Base-by-base conservation (phyloP, 1,284 basidiomycete genomes). In the Sanghuangporus baumii region DNA sequence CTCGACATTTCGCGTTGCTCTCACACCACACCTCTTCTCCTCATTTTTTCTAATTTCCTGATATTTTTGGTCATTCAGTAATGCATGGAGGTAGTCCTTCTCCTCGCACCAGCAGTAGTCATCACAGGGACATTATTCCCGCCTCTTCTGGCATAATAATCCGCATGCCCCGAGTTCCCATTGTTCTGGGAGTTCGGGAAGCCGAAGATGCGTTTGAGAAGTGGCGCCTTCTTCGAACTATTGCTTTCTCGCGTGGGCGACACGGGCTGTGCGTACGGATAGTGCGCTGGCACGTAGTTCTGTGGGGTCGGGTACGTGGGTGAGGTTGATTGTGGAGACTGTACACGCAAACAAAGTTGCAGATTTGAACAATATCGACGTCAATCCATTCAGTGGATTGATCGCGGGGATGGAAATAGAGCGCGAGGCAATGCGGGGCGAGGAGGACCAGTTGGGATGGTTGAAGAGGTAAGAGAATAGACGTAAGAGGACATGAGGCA, bases 181-280 rank as follows among this genome's bases (percentile, higher is more conserved):
- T 2, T 31, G 20, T 23, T 9, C 9, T 16, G 20, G 43, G 43
- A 46, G 18, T 46, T 46, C 6, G 40, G 40, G 18, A 34, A 50
- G n/a, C 57, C 52, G 34, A 63, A 63, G 40, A 63, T 18, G 16
- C 62, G 62, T 46, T 63, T 63, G 14, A 63, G 40, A 11, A 63
- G 37, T 9, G 62, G 62, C 41, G 52, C 57, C 54, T 63, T 63
- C 16, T 46, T 46, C 18, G 43, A 46, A 18, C 43, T 46, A 46
- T 20, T 50, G 6, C 54, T 63, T 59, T 14, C 43, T 18, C 40
- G 58, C 14, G 48, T 55, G 12, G 59, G 52, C 8, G 59, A 60
- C 16, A 60, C 46, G 51, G 52, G 40, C 34, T 55, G 57, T 11
- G 50, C 26, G 40, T 52, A 59, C 14, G 51, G 20, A 43, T 43